Evolutionary conservation across 176 grass and related monocot species (phyloP).

Genomic region (Carex kokanica): DNA sequence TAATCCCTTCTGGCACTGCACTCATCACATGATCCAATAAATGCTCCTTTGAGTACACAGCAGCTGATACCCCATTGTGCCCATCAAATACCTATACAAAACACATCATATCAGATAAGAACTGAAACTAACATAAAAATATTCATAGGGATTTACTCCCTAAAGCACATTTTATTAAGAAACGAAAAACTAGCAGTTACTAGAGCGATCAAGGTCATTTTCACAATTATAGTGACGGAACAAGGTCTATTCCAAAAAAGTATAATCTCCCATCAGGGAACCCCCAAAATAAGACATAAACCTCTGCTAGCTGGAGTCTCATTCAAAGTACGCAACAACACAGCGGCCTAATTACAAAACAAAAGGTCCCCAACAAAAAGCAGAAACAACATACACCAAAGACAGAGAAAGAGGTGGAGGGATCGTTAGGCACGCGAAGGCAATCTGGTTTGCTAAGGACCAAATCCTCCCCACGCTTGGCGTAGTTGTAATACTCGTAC

Average conservation of each 20-base stretch:
- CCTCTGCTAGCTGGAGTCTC: not conserved
- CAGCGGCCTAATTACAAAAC: not conserved
- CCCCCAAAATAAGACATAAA: not conserved
- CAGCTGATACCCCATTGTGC: conserved; percentile 89
- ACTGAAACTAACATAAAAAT: not conserved
- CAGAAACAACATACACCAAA: conserved; percentile 53
- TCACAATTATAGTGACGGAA: not conserved
- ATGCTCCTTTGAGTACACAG: conserved; percentile 89
- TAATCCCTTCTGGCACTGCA: conserved; percentile 76
- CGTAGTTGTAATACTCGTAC: conserved; percentile 77
- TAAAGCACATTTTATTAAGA: conserved; percentile 12
- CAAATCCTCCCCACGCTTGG: conserved; percentile 93
- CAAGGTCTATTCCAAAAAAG: not conserved
- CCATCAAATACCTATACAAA: conserved; percentile 74
- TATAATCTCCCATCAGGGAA: not conserved
- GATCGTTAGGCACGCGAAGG: conserved; percentile 59
- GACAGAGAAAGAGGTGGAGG: conserved; percentile 78
- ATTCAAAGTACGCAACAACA: not conserved
- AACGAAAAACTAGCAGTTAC: not conserved
- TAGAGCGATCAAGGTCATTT: not conserved
- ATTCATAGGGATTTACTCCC: not conserved
- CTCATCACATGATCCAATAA: conserved; percentile 92
- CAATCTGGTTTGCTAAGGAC: conserved; percentile 88
- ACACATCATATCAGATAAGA: conserved; percentile 35
- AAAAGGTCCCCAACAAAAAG: not conserved